A percentile compares a stretch with the other conserved stretches of the same genome.
These are phyloP conservation scores for Akanthomyces muscarius DNA, from an alignment of 2,329 filamentous ascomycete genomes.

Conservation along the genomic window DNA sequence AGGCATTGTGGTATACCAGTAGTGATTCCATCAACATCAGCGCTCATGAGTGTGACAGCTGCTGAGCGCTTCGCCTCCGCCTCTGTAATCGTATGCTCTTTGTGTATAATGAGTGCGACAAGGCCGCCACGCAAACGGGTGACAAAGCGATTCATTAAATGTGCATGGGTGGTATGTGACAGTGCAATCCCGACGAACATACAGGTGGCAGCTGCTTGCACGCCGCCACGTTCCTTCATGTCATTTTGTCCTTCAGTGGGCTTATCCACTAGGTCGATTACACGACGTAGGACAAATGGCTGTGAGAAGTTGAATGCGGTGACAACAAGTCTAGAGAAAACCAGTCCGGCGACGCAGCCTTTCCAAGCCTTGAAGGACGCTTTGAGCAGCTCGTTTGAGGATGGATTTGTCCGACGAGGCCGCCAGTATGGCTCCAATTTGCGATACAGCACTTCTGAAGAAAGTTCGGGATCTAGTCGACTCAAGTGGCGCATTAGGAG, in stretches of 20 bases:
- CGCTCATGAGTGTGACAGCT: conserved; percentile 10
- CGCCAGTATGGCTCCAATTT: neutral
- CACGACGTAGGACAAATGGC: neutral
- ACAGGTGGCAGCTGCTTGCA: neutral
- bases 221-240: neutral
- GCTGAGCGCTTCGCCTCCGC: conserved; percentile 26
- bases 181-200: neutral
- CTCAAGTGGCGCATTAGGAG: neutral
- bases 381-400: neutral
- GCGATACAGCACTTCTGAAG: neutral
- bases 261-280: conserved; percentile 21
- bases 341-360: conserved; percentile 2
- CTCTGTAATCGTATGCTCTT: conserved; percentile 33
- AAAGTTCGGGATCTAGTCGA: neutral
- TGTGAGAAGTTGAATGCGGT: neutral
- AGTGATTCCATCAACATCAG: conserved; percentile 4
- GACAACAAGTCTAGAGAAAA: neutral
- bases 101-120: conserved; percentile 45
- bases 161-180: neutral
- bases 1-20: neutral
- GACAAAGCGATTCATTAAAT: conserved; percentile 24
- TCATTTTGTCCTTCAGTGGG: conserved; percentile 19
- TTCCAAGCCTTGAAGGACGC: conserved; percentile 24
- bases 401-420: neutral
- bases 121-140: conserved; percentile 31